Percentiles rank a stretch among this genome's conserved stretches.
Conservation (phyloP, 306 rosid species). For the Pachyrhizus erosus region DNA sequence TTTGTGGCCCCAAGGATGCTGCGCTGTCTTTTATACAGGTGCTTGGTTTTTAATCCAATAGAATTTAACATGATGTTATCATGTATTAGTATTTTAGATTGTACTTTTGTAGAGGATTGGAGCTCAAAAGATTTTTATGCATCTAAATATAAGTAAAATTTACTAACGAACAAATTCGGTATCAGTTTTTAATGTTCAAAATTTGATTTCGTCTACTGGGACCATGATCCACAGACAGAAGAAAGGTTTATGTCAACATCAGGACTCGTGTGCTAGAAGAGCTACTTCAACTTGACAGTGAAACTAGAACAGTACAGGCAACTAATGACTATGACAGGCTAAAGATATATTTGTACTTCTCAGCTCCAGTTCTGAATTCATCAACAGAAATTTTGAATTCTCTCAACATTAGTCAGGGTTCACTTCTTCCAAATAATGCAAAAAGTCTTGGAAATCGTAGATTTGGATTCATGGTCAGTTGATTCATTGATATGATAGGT, state of each 20-base stretch:
- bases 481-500: constrained; percentile 24
- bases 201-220: constrained; percentile 35
- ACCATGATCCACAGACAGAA: constrained; percentile 69
- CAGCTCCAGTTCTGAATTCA: constrained; percentile 78
- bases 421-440: constrained; percentile 57
- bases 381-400: constrained; percentile 67
- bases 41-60: background rate
- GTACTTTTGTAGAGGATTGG: background rate
- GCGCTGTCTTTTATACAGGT: background rate
- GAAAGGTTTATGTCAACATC: constrained; percentile 64
- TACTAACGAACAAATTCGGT: constrained; percentile 23
- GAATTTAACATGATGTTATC: background rate
- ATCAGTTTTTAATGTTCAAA: constrained; percentile 31
- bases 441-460: constrained; percentile 62
- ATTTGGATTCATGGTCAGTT: constrained; percentile 85
- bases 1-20: background rate
- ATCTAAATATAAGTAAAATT: background rate
- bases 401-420: constrained; percentile 67
- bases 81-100: background rate
- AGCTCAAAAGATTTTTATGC: constrained; percentile 20
- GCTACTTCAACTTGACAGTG: constrained; percentile 68
- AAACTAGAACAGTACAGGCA: constrained; percentile 83
- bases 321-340: constrained; percentile 68
- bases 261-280: constrained; percentile 72
- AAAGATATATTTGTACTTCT: constrained; percentile 75